Conservation (phyloP, 2,329 filamentous ascomycete genomes). For the Fusarium transvaalense region DNA sequence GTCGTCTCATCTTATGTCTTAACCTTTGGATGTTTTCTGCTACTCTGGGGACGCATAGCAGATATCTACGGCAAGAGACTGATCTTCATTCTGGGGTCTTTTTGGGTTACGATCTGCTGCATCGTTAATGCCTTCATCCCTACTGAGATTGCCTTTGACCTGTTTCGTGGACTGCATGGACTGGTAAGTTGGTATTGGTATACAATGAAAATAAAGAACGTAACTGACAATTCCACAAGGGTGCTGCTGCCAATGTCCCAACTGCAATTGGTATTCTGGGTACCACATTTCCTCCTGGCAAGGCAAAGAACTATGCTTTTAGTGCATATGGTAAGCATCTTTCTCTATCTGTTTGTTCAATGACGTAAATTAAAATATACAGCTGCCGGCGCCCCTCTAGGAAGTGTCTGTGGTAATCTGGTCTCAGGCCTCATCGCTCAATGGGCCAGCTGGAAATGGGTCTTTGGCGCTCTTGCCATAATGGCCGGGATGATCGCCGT, state of each 20-base stretch:
- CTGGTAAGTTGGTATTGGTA: slow-evolving; percentile 54
- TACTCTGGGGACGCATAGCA: slow-evolving; percentile 76
- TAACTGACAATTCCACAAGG: slow-evolving; percentile 51
- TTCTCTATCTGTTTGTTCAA: background rate
- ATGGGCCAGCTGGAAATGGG: slow-evolving; percentile 74
- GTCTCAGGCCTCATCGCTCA: slow-evolving; percentile 73
- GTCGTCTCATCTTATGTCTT: slow-evolving; percentile 75
- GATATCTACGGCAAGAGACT: slow-evolving; percentile 75
- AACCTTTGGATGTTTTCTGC: slow-evolving; percentile 74
- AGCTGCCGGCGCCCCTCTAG: slow-evolving; percentile 74
- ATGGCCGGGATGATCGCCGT: slow-evolving; percentile 68
- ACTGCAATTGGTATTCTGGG: slow-evolving; percentile 79
- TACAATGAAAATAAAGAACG: background rate
- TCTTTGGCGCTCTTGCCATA: slow-evolving; percentile 74
- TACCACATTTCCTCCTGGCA: slow-evolving; percentile 74
- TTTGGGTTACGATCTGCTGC: slow-evolving; percentile 71
- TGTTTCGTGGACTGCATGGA: slow-evolving; percentile 75
- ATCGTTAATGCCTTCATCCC: slow-evolving; percentile 73
- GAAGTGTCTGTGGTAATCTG: slow-evolving; percentile 74
- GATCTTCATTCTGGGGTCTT: slow-evolving; percentile 74
- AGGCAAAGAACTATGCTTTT: slow-evolving; percentile 78
- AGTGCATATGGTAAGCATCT: slow-evolving; percentile 65
- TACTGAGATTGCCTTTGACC: slow-evolving; percentile 75
- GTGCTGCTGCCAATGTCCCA: slow-evolving; percentile 76
- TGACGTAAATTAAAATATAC: background rate